Base-by-base conservation (phyloP, 2,329 filamentous ascomycete species). In the Aspergillus luchuensis region DNA sequence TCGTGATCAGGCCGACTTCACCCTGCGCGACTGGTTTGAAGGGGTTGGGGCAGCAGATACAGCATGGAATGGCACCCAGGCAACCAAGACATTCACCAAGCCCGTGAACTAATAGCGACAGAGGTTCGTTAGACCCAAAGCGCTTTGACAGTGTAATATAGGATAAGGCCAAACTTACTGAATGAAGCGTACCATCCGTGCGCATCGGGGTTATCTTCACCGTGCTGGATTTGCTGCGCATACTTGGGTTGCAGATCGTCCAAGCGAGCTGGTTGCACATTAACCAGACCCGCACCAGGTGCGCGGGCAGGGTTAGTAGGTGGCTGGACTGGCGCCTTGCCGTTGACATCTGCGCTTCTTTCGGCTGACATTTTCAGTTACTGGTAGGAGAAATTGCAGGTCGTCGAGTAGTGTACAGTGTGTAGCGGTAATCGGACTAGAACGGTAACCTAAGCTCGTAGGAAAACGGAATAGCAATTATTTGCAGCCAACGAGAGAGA, bases 11-110 rank as follows among this genome's bases (percentile, higher is more conserved):
- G 63, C 95, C 95, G 52, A 99, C 95, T 69, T 97, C 93, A 70
- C 95, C 95, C 81, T 98, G 95, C 58, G 85, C 82, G 61, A 99
- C 94, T 51, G 87, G 89, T 82, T 96, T 96, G 85, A 93, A 98
- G 2, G 94, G 95, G 80, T 99, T 99, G 53, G 95, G 95, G 81
- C 91, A 97, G 79, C 89, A 82, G 74, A 97, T 80, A 76, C 93
- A 96, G 87, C 93, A 96, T 4, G 95, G 95, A 67, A 98, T 84
- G 17, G 95, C 92, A 54, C 95, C 95, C 21, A 91, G 72, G 49
- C 87, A 90, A 68, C 95, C 95, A 57, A 97, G 83, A 69, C 85
- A 81, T 56, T 84, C 75, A 66, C 95, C 95, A 7, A 98, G 80
- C 15, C 81, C 77, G 75, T 94, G 91, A 77, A 96, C 86, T 87